A percentile compares a stretch with the other conserved stretches of the same genome.
These are phyloP conservation scores for Pythium folliculosum DNA, from an alignment of 352 stramenopile genomes.

Conservation along the genomic window DNA sequence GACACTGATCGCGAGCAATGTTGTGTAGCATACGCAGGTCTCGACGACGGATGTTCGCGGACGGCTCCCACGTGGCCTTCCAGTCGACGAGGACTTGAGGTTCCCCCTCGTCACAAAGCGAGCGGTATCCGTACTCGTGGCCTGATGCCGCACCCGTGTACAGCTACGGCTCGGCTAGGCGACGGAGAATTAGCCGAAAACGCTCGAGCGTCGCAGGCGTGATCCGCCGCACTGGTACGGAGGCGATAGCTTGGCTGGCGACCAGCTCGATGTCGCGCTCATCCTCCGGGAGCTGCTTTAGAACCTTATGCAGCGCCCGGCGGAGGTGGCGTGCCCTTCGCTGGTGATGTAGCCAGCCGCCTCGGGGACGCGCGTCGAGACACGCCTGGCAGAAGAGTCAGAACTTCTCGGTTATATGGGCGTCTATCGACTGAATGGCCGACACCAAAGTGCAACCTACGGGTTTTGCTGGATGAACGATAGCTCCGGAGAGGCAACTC, in stretches of 20 bases:
- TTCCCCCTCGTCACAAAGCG: slow-evolving; percentile 9
- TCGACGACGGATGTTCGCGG: neutral
- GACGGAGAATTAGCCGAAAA: neutral
- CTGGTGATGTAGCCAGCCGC: slow-evolving; percentile 8
- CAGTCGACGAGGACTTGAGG: slow-evolving; percentile 14
- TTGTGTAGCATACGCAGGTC: slow-evolving; percentile 1
- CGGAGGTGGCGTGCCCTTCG: neutral
- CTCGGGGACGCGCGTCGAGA: neutral
- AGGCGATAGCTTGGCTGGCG: neutral
- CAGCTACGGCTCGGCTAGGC: neutral
- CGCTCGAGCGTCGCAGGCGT: slow-evolving; percentile 1
- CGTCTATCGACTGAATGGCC: too few relatives aligned
- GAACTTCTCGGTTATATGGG: too few relatives aligned
- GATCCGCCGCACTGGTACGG: slow-evolving; percentile 2
- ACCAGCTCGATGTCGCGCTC: slow-evolving; percentile 1
- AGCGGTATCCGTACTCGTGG: slow-evolving; percentile 8
- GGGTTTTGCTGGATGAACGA: neutral
- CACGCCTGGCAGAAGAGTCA: neutral
- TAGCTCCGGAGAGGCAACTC: neutral
- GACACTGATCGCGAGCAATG: slow-evolving; percentile 6
- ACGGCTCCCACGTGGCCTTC: slow-evolving; percentile 8
- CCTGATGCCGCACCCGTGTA: neutral
- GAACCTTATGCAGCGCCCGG: neutral
- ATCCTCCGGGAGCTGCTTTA: slow-evolving; percentile 2
- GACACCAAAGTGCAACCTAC: neutral